phyloP scores from a whole-genome alignment of 345 rosid genomes.

The Salix brachista region DNA sequence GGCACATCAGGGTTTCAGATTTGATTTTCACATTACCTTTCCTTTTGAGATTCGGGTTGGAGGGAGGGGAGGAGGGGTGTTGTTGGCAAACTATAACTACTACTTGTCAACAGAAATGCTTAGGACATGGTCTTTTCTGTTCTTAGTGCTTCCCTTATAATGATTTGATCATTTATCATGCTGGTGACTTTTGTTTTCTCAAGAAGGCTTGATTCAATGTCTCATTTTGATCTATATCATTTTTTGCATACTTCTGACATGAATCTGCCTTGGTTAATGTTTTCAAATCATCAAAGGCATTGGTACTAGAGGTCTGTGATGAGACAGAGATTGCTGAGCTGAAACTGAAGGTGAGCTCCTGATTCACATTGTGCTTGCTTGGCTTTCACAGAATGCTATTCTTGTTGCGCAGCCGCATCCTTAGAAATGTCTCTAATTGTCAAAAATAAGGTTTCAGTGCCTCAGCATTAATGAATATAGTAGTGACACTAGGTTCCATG shows the following conservation, averaged over 20 bases:
- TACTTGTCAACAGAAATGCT: background rate
- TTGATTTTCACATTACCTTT: background rate
- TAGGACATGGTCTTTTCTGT: background rate
- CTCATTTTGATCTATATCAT: background rate
- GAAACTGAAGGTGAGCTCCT: slow-evolving; percentile 66
- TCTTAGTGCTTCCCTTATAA: background rate
- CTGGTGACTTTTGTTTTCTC: background rate
- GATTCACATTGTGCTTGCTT: slow-evolving; percentile 5
- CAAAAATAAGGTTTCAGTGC: background rate
- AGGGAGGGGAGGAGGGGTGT: too few species aligned
- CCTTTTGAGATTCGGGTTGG: background rate
- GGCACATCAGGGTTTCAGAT: background rate
- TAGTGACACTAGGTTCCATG: background rate
- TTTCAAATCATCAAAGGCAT: slow-evolving; percentile 41
- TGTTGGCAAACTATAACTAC: background rate
- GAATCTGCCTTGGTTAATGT: slow-evolving; percentile 11
- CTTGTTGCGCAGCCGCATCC: background rate
- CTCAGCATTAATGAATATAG: background rate
- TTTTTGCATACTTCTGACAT: slow-evolving; percentile 6
- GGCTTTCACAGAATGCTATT: background rate
- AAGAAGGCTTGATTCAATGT: background rate
- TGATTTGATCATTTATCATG: background rate
- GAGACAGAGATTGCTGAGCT: slow-evolving; percentile 93
- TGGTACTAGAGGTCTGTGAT: slow-evolving; percentile 85
- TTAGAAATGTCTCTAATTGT: background rate